Percentiles rank a stretch among this genome's conserved stretches.
Conservation (phyloP, 352 stramenopile genomes). For the Salisapilia sapeloensis region DNA sequence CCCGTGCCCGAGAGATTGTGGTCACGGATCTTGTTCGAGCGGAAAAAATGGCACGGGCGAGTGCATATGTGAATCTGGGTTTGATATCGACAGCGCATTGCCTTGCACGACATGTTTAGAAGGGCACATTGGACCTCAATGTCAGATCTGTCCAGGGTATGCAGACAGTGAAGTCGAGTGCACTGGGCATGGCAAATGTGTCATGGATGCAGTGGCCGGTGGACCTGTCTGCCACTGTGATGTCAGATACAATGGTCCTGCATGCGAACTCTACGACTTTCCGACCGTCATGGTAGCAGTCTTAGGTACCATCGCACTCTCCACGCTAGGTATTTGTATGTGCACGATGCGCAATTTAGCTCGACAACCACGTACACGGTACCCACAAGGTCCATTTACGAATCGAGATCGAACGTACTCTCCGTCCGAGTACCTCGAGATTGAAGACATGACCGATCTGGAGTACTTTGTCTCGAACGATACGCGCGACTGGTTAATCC, state of each 20-base stretch:
- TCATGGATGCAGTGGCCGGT: constrained; percentile 38
- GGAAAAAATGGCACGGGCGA: constrained; percentile 60
- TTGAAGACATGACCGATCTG: constrained; percentile 71
- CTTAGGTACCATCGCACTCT: constrained; percentile 59
- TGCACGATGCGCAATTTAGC: constrained; percentile 69
- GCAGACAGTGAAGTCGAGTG: constrained; percentile 51
- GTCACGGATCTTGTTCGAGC: constrained; percentile 56
- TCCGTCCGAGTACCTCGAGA: constrained; percentile 72
- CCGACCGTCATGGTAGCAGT: constrained; percentile 68
- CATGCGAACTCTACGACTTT: constrained; percentile 77
- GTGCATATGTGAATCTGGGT: constrained; percentile 63
- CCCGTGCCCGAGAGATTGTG: constrained; percentile 49
- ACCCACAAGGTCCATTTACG: constrained; percentile 26
- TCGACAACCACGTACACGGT: constrained; percentile 46
- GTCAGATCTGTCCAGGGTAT: constrained; percentile 53
- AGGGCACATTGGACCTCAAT: constrained; percentile 58
- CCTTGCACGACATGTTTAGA: constrained; percentile 57
- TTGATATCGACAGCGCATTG: constrained; percentile 33
- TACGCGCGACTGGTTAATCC: constrained; percentile 80
- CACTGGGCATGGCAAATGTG: constrained; percentile 49
- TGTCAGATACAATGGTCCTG: constrained; percentile 44
- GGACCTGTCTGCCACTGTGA: constrained; percentile 54
- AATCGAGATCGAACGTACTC: constrained; percentile 44
- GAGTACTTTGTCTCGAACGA: constrained; percentile 81
- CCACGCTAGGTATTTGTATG: constrained; percentile 75